Base-by-base conservation (phyloP, 2,329 filamentous ascomycete genomes). In the Fusarium virguliforme region DNA sequence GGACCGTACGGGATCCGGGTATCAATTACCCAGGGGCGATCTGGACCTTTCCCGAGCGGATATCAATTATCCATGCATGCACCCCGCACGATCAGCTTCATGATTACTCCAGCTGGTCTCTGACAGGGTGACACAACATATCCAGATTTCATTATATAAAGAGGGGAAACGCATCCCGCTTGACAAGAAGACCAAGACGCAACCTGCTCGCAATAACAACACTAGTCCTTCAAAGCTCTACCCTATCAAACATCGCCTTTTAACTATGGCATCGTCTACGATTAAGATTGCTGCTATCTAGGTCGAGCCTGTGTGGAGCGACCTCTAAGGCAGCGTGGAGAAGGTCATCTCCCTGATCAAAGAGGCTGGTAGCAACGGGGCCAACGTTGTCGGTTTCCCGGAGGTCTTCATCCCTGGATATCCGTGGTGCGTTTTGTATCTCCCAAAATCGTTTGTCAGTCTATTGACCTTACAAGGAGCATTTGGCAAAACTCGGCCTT, bases 341-440 rank as follows among this genome's bases (percentile, higher is more conserved):
- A 79, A 82, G 63, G 77, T 78, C 35, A 80, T 81, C 24, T 18
- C 63, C 3, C 67, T 80, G 3, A 81, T 82, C 28, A 70, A 77
- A 37, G 67, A 81, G 40, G 79, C 78, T 4, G 75, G 67, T 3
- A 67, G 66, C 24, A 68, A 79, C 3, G 79, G 79, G 4, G 76
- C 76, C n/a, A 74, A 81, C 13, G 75, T 82, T 0, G 61, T 82
- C 10, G 79, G 77, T 3, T 87, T 86, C 50, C 83, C 84, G 2
- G 83, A 86, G 61, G 79, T 82, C 9, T 86, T 81, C 75, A 81
- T 85, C 10, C 78, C 81, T 4, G 83, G 83, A 1, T 84, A 85
- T 65, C 83, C 84, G 32, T 86, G 84, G 84, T 85, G 65, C 71
- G 77, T 73, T 8, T 1, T 26, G 1, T 46, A 34, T 6, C 15